Base-by-base conservation (phyloP, 2,329 filamentous ascomycete genomes). In the Hypoxylon sp. region DNA sequence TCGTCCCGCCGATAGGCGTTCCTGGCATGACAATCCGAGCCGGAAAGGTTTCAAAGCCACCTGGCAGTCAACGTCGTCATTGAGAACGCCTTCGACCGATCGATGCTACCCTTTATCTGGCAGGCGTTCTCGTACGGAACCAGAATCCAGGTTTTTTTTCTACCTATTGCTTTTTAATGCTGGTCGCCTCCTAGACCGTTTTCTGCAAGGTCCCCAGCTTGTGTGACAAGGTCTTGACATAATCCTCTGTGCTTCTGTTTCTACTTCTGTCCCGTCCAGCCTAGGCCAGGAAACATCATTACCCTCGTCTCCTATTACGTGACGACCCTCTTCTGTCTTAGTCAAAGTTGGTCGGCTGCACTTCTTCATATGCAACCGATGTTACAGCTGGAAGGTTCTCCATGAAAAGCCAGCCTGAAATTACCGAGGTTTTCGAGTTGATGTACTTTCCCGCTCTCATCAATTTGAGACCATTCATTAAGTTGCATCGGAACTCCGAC, bases 181-280 rank as follows among this genome's bases (percentile, higher is more conserved):
- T 61, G 64, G 56, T 67, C 58, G 66, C 66, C 58, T 70, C 61
- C 61, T 58, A 26, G 57, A 70, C 66, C 68, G 67, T 70, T 68
- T 61, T 36, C 64, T 68, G 68, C 68, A 69, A 69, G 70, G 68
- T 61, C 64, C 68, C 68, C 63, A 48, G 53, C 50, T 48, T 53
- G 70, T 70, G 68, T 50, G 52, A 70, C 65, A 18, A 63, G n/a
- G 38, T 42, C 33, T 60, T 61, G 12, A 48, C 40, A 57, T 54
- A 20, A 22, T 44, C 16, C 7, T 45, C 36, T n/a, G n/a, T n/a
- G n/a, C n/a, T n/a, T n/a, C n/a, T n/a, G n/a, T n/a, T 26, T 63
- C 49, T 60, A 33, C 4, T 12, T 32, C n/a, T 28, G 11, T 54
- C 22, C 26, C 32, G 22, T 50, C n/a, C 40, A 36, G 38, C 54